Conservation (phyloP, 768 basidiomycete species). For the Fomitopsis serialis region DNA sequence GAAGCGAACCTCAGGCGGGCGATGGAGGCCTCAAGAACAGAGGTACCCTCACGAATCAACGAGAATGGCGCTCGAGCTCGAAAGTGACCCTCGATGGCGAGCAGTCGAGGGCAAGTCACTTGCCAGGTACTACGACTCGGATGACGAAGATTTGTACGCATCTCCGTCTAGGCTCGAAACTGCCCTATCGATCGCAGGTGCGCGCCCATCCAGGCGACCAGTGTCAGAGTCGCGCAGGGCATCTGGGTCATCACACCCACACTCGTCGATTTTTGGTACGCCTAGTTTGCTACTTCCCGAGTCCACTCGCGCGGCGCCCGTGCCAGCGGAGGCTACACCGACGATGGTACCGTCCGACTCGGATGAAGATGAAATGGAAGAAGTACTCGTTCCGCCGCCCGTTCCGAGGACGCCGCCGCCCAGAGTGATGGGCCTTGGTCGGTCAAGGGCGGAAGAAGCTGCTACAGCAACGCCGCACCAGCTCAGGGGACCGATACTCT, state of each 20-base stretch:
- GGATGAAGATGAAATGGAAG: conserved; percentile 31
- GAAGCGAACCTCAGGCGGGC: conserved; percentile 22
- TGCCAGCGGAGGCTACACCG: conserved; percentile 1
- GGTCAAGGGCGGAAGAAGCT: no score
- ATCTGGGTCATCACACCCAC: neutral
- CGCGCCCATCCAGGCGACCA: conserved; percentile 28
- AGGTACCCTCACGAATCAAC: no score
- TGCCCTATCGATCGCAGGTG: conserved; percentile 60
- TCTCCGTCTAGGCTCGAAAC: conserved; percentile 60
- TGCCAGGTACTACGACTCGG: conserved; percentile 9
- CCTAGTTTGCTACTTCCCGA: conserved; percentile 27
- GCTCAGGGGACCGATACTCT: neutral
- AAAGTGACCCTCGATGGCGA: conserved; percentile 2
- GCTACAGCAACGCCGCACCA: neutral
- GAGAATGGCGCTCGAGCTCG: conserved; percentile 15
- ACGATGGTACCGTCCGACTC: conserved; percentile 15
- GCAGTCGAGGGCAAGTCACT: neutral
- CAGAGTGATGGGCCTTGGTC: no score
- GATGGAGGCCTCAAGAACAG: conserved; percentile 22
- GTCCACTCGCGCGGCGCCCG: neutral
- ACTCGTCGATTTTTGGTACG: conserved; percentile 30
- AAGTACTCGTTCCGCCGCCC: conserved; percentile 16
- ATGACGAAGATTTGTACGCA: conserved; percentile 44
- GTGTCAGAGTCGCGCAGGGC: neutral
- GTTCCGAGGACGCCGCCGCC: neutral